Evolutionary conservation across 495 filamentous ascomycete species (phyloP).

Genomic region (Penicillium pancosmium): DNA sequence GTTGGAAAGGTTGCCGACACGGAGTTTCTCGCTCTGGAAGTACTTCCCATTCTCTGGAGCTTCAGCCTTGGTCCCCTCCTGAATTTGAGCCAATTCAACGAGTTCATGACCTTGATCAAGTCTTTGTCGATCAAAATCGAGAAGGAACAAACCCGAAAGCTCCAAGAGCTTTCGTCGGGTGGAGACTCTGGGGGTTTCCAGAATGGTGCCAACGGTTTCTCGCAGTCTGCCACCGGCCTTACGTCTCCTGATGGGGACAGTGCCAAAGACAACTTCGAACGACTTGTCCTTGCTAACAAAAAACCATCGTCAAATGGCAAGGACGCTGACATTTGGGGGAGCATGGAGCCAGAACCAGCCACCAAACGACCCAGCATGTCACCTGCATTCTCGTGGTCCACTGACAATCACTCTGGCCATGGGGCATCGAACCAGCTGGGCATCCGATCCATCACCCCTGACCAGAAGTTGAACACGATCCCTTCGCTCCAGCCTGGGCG

Average conservation of each 20-base stretch:
- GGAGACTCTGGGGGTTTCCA: slow-evolving; percentile 43
- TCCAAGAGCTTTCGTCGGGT: slow-evolving; percentile 74
- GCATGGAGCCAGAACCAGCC: slow-evolving; percentile 37
- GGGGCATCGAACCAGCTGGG: slow-evolving; percentile 26
- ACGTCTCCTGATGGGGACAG: slow-evolving; percentile 36
- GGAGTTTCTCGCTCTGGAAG: slow-evolving; percentile 92
- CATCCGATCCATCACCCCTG: slow-evolving; percentile 55
- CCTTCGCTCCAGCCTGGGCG: slow-evolving; percentile 50
- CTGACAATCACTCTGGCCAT: slow-evolving; percentile 29
- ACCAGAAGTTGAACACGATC: slow-evolving; percentile 52
- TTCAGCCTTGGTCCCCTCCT: slow-evolving; percentile 91
- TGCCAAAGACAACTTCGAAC: slow-evolving; percentile 77
- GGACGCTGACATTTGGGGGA: slow-evolving; percentile 42
- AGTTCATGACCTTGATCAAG: slow-evolving; percentile 86
- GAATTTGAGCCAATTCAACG: slow-evolving; percentile 81
- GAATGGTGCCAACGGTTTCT: slow-evolving; percentile 33
- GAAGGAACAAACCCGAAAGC: slow-evolving; percentile 81
- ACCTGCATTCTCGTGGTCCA: slow-evolving; percentile 54
- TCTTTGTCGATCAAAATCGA: slow-evolving; percentile 78
- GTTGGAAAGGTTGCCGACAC: slow-evolving; percentile 81
- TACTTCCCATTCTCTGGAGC: slow-evolving; percentile 85
- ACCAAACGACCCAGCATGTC: slow-evolving; percentile 30
- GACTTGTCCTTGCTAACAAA: slow-evolving; percentile 74
- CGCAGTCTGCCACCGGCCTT: slow-evolving; percentile 24
- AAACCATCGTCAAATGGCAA: slow-evolving; percentile 27